Conservation (phyloP, 129 eudicot genomes). For the Escallonia rubra region DNA sequence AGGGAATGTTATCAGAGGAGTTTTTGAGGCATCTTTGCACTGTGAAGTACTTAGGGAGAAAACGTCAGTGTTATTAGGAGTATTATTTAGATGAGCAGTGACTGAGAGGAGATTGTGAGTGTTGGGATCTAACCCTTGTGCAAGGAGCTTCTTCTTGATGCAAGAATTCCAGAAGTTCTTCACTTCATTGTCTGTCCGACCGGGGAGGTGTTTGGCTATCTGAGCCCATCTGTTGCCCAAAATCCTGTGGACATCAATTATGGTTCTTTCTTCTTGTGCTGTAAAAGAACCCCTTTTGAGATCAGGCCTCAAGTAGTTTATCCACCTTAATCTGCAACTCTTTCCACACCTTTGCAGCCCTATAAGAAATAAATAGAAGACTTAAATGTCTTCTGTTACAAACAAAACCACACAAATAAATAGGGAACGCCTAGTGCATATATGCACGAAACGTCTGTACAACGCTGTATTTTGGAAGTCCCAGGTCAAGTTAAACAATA, state of each 20-base stretch:
- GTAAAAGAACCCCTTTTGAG: slow-evolving; percentile 79
- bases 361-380: not conserved
- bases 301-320: slow-evolving; percentile 55
- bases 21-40: slow-evolving; percentile 24
- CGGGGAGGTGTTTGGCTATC: slow-evolving; percentile 83
- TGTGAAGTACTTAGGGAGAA: slow-evolving; percentile 37
- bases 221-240: slow-evolving; percentile 93
- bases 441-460: no score
- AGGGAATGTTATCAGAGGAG: slow-evolving; percentile 17
- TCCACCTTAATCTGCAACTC: not conserved
- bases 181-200: slow-evolving; percentile 84
- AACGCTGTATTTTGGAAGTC: no score
- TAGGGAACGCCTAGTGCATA: no score
- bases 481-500: no score
- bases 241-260: slow-evolving; percentile 78
- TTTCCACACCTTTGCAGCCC: slow-evolving; percentile 53
- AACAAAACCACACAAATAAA: no score
- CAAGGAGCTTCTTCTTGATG: slow-evolving; percentile 79
- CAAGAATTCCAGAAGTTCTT: slow-evolving; percentile 95
- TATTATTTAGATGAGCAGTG: slow-evolving; percentile 25
- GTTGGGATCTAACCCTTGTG: slow-evolving; percentile 92
- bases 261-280: slow-evolving; percentile 76
- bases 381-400: no score
- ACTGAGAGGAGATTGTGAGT: slow-evolving; percentile 78
- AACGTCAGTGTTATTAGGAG: slow-evolving; percentile 11